Conservation (phyloP, 352 stramenopile species). For the Phytophthora pini region DNA sequence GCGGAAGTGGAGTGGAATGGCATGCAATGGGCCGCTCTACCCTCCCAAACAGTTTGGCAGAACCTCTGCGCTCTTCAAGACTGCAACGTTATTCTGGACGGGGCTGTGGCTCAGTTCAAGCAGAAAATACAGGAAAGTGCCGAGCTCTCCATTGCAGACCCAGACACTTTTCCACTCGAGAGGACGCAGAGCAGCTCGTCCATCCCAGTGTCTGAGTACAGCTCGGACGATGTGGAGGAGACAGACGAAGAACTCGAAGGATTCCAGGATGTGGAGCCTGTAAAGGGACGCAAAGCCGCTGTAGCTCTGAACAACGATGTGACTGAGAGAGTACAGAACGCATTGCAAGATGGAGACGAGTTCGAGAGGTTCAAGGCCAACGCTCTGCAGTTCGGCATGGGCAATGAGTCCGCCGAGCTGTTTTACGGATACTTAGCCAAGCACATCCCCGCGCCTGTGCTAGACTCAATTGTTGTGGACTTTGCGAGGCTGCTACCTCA, state of each 20-base stretch:
- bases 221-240: constrained; percentile 59
- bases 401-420: constrained; percentile 58
- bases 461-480: constrained; percentile 80
- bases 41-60: constrained; percentile 66
- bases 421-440: constrained; percentile 78
- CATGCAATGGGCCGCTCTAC: constrained; percentile 45
- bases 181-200: constrained; percentile 51
- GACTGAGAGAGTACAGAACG: constrained; percentile 60
- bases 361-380: constrained; percentile 85
- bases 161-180: constrained; percentile 49
- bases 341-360: constrained; percentile 56
- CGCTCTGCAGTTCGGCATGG: constrained; percentile 77
- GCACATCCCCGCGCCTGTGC: constrained; percentile 56
- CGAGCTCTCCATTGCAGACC: constrained; percentile 51
- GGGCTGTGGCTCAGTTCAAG: constrained; percentile 51
- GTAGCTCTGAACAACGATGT: constrained; percentile 83
- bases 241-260: constrained; percentile 54
- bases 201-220: constrained; percentile 54
- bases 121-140: constrained; percentile 75
- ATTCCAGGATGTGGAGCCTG: constrained; percentile 81
- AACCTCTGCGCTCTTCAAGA: constrained; percentile 70
- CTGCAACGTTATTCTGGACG: constrained; percentile 47
- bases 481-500: constrained; percentile 81
- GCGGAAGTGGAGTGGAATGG: constrained; percentile 41
- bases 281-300: constrained; percentile 77